Conservation (phyloP, 1,284 basidiomycete genomes). For the Boletus holoroseus region DNA sequence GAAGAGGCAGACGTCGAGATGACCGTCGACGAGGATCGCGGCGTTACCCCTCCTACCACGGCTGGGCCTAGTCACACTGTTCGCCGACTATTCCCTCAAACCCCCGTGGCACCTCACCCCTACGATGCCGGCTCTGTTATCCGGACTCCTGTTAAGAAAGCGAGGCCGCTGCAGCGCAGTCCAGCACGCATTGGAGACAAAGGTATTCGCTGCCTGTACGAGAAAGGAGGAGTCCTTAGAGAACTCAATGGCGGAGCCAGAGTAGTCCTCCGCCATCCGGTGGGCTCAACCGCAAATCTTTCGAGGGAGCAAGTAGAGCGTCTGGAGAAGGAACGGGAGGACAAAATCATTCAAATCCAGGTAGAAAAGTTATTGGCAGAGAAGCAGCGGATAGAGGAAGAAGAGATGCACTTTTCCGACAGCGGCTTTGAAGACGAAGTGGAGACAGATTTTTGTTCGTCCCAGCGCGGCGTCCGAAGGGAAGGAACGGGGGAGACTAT, state of each 20-base stretch:
- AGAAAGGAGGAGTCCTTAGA: constrained; percentile 15
- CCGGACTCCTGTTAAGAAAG: constrained; percentile 28
- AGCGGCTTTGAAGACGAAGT: constrained; percentile 20
- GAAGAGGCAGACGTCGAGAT: constrained; percentile 8
- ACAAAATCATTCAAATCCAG: constrained; percentile 19
- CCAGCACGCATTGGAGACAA: constrained; percentile 28
- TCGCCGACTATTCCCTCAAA: constrained; percentile 19
- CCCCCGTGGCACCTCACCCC: constrained; percentile 20
- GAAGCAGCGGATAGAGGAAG: constrained; percentile 7
- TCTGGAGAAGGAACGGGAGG: constrained; percentile 16
- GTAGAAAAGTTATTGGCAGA: constrained; percentile 21
- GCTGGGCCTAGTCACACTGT: background rate
- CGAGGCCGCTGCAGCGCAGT: constrained; percentile 27
- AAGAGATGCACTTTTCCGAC: constrained; percentile 4
- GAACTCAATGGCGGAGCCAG: constrained; percentile 14
- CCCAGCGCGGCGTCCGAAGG: constrained; percentile 3
- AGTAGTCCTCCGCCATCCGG: constrained; percentile 22
- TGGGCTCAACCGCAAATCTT: constrained; percentile 22
- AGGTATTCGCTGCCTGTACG: constrained; percentile 25
- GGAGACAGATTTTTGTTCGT: constrained; percentile 3
- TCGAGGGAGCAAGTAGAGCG: constrained; percentile 23
- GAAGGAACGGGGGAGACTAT: constrained; percentile 9
- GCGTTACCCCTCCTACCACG: constrained; percentile 10
- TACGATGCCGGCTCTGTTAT: constrained; percentile 31
- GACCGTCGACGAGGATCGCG: constrained; percentile 17